phyloP scores from a whole-genome alignment of 768 basidiomycete species.

The Neoboletus brunneissimus region DNA sequence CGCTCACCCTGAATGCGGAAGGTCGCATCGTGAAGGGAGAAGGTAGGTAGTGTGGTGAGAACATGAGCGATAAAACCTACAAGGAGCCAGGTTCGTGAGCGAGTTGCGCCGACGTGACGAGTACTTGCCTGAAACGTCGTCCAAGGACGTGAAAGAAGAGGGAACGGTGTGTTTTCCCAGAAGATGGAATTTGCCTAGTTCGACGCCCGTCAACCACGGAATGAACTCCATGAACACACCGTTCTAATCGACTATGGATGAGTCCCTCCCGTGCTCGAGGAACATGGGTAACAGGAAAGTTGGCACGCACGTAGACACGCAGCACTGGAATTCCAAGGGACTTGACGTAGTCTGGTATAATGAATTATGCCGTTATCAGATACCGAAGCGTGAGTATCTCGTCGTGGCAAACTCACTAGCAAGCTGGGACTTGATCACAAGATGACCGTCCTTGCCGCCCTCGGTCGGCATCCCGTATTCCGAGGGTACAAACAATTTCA shows the following conservation, averaged over 20 bases:
- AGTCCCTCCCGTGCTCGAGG: not conserved
- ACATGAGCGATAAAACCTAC: conserved; percentile 37
- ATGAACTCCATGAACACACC: conserved; percentile 35
- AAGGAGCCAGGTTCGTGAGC: conserved; percentile 1
- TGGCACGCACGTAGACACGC: conserved; percentile 35
- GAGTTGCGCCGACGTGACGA: not conserved
- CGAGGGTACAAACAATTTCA: conserved; percentile 39
- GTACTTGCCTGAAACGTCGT: conserved; percentile 34
- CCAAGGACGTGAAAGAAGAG: conserved; percentile 32
- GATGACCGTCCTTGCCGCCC: conserved; percentile 28
- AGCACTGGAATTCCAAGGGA: conserved; percentile 29
- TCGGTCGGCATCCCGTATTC: conserved; percentile 38
- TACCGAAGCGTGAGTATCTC: not conserved
- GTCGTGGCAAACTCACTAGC: conserved; percentile 20
- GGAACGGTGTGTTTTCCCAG: conserved; percentile 32
- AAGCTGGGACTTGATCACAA: conserved; percentile 27
- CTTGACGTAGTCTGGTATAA: conserved; percentile 27
- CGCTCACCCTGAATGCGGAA: conserved; percentile 40
- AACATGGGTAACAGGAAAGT: not conserved
- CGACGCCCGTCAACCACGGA: conserved; percentile 29
- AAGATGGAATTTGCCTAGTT: conserved; percentile 30
- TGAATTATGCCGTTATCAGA: not conserved
- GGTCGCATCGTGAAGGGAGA: conserved; percentile 27
- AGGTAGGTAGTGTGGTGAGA: conserved; percentile 30
- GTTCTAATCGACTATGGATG: conserved; percentile 19